phyloP scores from a whole-genome alignment of 2,329 filamentous ascomycete species.

The Sarocladiaceae sp. region DNA sequence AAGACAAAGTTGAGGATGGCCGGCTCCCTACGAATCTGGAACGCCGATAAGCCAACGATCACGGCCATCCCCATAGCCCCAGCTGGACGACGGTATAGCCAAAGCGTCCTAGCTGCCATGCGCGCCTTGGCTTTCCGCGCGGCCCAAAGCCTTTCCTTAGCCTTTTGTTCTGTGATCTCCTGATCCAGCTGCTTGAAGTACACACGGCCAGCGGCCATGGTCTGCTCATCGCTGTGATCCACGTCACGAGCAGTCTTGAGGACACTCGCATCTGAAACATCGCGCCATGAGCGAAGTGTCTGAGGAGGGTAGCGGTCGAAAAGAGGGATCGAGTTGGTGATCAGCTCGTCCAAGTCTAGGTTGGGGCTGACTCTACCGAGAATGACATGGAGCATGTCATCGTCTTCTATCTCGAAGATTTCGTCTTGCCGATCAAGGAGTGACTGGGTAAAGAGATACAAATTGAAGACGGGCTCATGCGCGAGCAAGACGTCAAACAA shows the following conservation, averaged over 20 bases:
- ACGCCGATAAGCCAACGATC: slow-evolving; percentile 59
- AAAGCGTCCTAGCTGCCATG: slow-evolving; percentile 49
- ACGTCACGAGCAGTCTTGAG: slow-evolving; percentile 71
- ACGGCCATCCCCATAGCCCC: slow-evolving; percentile 58
- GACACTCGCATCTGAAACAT: slow-evolving; percentile 69
- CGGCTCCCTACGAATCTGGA: slow-evolving; percentile 55
- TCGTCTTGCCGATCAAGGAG: slow-evolving; percentile 74
- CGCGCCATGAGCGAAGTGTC: slow-evolving; percentile 62
- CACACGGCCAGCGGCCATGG: slow-evolving; percentile 56
- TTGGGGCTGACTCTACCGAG: slow-evolving; percentile 80
- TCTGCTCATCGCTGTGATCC: slow-evolving; percentile 44
- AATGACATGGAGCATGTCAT: slow-evolving; percentile 85
- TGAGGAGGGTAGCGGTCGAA: slow-evolving; percentile 66
- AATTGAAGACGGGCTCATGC: slow-evolving; percentile 75
- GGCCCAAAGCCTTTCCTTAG: slow-evolving; percentile 60
- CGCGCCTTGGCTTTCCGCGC: slow-evolving; percentile 37
- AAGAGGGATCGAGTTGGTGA: slow-evolving; percentile 58
- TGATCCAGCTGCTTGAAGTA: slow-evolving; percentile 60
- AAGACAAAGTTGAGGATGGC: slow-evolving; percentile 17
- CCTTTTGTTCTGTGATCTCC: too few species aligned
- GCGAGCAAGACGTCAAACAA: slow-evolving; percentile 91
- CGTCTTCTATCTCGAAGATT: slow-evolving; percentile 85
- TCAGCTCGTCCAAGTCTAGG: slow-evolving; percentile 72
- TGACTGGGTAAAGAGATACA: slow-evolving; percentile 90
- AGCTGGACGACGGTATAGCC: slow-evolving; percentile 60